Conservation (phyloP, 2,329 filamentous ascomycete genomes). For the Colletotrichum echinochloae region DNA sequence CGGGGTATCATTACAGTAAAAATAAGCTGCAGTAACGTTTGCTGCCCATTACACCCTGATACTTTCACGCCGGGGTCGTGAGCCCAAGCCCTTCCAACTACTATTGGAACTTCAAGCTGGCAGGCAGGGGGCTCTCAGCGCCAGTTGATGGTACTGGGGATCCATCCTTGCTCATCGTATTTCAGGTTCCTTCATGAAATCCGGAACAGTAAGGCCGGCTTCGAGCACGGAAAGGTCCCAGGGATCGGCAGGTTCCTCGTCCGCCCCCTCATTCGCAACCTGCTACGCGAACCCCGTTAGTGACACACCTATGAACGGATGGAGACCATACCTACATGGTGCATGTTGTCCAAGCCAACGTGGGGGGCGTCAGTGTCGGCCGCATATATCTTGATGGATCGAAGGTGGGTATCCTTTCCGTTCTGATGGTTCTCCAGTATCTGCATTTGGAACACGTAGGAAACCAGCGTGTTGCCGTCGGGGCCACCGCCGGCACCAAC, state of each 20-base stretch:
- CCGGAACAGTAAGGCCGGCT: slow-evolving; percentile 52
- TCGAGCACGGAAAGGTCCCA: slow-evolving; percentile 45
- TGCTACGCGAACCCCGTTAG: slow-evolving; percentile 35
- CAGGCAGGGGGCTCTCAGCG: neutral
- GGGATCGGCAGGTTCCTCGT: slow-evolving; percentile 44
- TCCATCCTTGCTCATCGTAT: slow-evolving; percentile 48
- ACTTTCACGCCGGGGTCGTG: neutral
- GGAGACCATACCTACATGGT: slow-evolving; percentile 38
- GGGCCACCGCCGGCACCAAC: slow-evolving; percentile 66
- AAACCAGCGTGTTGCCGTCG: slow-evolving; percentile 81
- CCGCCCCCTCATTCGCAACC: slow-evolving; percentile 13
- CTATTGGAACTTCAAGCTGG: neutral
- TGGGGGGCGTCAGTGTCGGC: slow-evolving; percentile 62
- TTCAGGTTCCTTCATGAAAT: slow-evolving; percentile 59
- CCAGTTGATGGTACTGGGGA: neutral
- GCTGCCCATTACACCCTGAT: neutral
- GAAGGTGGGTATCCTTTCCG: slow-evolving; percentile 97
- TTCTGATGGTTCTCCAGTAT: slow-evolving; percentile 98
- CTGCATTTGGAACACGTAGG: slow-evolving; percentile 89
- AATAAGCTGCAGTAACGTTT: slow-evolving; percentile 18
- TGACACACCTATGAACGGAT: neutral
- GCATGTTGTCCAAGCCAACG: slow-evolving; percentile 47
- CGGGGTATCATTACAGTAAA: slow-evolving; percentile 38
- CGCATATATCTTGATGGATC: slow-evolving; percentile 88
- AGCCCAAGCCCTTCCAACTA: neutral